Evolutionary conservation across 1,284 basidiomycete species (phyloP), one percentile per base, ranked within the genome.

Genomic region (Heterobasidion irregulare): DNA sequence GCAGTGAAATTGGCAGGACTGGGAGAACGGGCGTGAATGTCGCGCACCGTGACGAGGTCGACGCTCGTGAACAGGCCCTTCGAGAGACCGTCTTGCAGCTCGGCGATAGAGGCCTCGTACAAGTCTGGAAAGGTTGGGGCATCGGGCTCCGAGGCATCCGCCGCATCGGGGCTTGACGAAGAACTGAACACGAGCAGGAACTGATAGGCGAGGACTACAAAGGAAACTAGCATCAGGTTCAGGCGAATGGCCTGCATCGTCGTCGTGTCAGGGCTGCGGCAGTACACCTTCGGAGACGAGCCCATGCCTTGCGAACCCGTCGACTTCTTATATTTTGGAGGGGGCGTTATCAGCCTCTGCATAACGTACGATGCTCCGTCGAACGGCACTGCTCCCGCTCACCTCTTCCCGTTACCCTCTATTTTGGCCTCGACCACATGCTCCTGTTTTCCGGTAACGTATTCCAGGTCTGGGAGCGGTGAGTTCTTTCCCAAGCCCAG

Each of bases 31-130:
- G 32, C 26, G 8, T 47, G 10, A 48, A 46, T 7, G 8, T 54
- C 26, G 26, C 63, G 35, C 45, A 72, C 75, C 64, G 69, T 72
- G 12, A 75, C 71, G 9, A 76, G 68, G 58, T 76, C 73, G 1
- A 73, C 71, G 50, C 72, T 74, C 6, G 72, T 72, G 57, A 75
- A 76, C 10, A 59, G 54, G 0, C 68, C 66, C 13, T 61, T 62
- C 48, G 67, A 59, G 16, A 75, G 60, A 2, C 74, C 74, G 12
- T 60, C 59, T 57, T 75, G 70, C 12, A 76, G 62, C 54, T 75
- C 73, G 2, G 63, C 60, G 41, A 76, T 71, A 8, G 71, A 71
- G 0, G 72, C 74, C 57, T 75, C 73, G 56, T 74, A 74, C n/a
- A 76, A 63, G 55, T 76, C 74, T 0, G 55, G 55, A 13, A 56